Percentiles rank a stretch among this genome's conserved stretches.
Conservation (phyloP, 768 basidiomycete genomes). For the Cubamyces lactineus region DNA sequence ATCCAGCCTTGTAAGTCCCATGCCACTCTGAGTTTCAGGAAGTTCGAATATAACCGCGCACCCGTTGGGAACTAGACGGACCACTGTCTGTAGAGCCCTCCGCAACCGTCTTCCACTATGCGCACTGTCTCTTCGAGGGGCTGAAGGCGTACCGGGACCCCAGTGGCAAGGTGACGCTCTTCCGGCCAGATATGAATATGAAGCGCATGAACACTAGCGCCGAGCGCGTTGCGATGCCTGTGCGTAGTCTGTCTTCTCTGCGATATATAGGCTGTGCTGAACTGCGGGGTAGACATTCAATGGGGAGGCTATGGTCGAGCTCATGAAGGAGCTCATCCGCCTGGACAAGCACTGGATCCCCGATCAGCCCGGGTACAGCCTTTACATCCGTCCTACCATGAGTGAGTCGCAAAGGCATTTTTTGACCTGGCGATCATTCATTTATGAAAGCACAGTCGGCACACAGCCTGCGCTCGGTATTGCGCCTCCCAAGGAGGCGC, state of each 20-base stretch:
- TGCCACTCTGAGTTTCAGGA: not conserved
- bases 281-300: constrained; percentile 63
- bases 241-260: constrained; percentile 37
- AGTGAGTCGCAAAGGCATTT: constrained; percentile 37
- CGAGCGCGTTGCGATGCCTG: constrained; percentile 73
- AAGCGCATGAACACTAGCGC: constrained; percentile 91
- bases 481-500: constrained; percentile 56
- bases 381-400: constrained; percentile 88
- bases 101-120: constrained; percentile 89
- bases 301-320: constrained; percentile 68
- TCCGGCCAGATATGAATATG: constrained; percentile 98
- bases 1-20: constrained; percentile 77
- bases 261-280: not conserved
- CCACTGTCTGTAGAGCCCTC: constrained; percentile 78
- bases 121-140: constrained; percentile 89
- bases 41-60: not conserved
- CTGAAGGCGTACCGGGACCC: constrained; percentile 90
- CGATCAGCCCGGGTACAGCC: constrained; percentile 80
- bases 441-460: constrained; percentile 60
- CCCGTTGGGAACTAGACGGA: constrained; percentile 46
- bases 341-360: constrained; percentile 94
- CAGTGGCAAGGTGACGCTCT: constrained; percentile 75
- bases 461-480: constrained; percentile 60
- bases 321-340: constrained; percentile 85
- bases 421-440: not conserved